Base-by-base conservation (phyloP, 805 yeast species). In the Lachancea meyersii region DNA sequence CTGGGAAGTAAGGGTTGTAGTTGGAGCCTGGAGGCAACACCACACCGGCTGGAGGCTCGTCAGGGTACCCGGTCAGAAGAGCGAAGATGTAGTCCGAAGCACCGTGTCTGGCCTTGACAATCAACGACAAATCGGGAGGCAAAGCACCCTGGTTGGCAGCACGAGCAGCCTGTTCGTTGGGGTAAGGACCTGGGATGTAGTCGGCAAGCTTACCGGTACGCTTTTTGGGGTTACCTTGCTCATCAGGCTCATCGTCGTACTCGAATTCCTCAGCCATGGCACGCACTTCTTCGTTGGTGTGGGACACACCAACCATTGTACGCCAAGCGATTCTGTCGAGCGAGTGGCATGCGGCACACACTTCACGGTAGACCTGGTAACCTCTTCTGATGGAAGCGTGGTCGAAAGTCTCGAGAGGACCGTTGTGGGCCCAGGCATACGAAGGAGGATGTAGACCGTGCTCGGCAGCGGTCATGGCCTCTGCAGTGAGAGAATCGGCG, bases 1-100 rank as follows among this genome's bases (percentile, higher is more conserved):
- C 97, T 67, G 98, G 97, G 96, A 93, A 93, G 77, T 93, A 93
- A 63, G 98, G 98, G 79, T 93, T 93, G 74, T 93, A 93, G 82
- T 93, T 93, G 49, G 95, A 69, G 52, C 98, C 98, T 49, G 86
- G 84, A 46, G 97, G 94, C 58, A 93, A 75, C 40, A 68, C 76
- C 48, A 86, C 96, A 75, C 98, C 98, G 24, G 96, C 97, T 55
- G 98, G 98, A 48, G 96, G 85, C 50, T 93, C 97, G 37, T 93
- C 98, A 60, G 97, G 97, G 76, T 93, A 93, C 64, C 98, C 98
- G 49, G 97, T 93, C 69, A 93, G 82, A 63, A 93, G 72, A 23
- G 97, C 71, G 69, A 93, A 93, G 67, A 93, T 84, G 72, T 93
- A 93, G 69, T 93, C 97, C 65, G 85, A 77, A 55, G 87, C 97